Evolutionary conservation across 164 flowering plant genomes (phyloP).

Genomic region (Aristolochia fimbriata): DNA sequence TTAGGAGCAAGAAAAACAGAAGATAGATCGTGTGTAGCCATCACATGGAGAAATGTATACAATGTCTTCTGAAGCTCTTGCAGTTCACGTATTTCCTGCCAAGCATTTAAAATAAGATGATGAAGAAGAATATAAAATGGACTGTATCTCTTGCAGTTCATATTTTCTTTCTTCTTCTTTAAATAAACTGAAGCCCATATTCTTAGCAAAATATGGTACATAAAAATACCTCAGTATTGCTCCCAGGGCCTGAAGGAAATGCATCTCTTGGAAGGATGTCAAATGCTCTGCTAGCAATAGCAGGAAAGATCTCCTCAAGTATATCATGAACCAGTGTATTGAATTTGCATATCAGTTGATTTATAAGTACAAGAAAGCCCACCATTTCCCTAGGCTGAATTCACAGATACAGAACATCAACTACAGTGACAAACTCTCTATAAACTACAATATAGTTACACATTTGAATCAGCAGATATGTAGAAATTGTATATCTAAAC

Average conservation of each 20-base stretch:
- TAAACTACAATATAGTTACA: too few relatives aligned
- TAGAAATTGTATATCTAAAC: too few relatives aligned
- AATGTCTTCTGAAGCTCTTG: conserved; percentile 81
- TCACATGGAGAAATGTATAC: conserved; percentile 80
- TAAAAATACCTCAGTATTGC: conserved; percentile 73
- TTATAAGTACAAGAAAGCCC: conserved; percentile 65
- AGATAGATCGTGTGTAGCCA: conserved; percentile 75
- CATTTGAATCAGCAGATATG: too few relatives aligned
- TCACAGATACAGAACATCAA: neutral
- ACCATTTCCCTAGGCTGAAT: conserved; percentile 90
- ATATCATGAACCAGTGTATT: conserved; percentile 43
- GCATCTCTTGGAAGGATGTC: conserved; percentile 57
- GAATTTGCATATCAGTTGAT: conserved; percentile 95
- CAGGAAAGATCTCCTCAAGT: conserved; percentile 81
- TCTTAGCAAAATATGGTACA: neutral
- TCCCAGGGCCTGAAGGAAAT: conserved; percentile 69
- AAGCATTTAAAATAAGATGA: neutral
- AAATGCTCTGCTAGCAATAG: conserved; percentile 62
- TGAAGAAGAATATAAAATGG: neutral
- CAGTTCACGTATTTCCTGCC: conserved; percentile 87
- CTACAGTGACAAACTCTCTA: neutral
- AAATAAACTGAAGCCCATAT: neutral
- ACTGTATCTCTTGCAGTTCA: neutral
- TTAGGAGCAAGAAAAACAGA: conserved; percentile 70
- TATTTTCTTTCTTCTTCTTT: neutral